phyloP scores from a whole-genome alignment of 495 filamentous ascomycete species.

The Aspergillus saccharolyticus region DNA sequence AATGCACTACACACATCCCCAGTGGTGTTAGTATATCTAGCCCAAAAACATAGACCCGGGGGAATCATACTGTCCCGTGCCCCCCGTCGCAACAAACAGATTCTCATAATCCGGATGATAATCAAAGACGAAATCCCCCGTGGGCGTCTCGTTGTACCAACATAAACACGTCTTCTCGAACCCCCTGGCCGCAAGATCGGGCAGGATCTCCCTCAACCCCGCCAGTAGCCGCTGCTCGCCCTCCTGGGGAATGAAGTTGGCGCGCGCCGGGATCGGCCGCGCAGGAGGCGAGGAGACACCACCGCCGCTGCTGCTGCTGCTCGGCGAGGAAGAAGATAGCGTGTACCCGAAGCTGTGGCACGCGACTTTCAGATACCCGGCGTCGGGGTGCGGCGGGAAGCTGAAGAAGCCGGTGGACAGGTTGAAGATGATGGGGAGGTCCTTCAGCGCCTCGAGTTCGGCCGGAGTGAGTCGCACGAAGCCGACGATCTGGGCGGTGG shows the following conservation, averaged over 20 bases:
- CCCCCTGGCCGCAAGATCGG: slow-evolving; percentile 51
- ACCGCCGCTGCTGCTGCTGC: no score
- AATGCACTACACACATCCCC: slow-evolving; percentile 26
- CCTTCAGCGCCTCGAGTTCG: slow-evolving; percentile 53
- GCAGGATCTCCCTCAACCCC: slow-evolving; percentile 54
- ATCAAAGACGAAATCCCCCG: slow-evolving; percentile 68
- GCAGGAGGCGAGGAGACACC: slow-evolving; percentile 25
- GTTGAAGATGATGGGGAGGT: slow-evolving; percentile 71
- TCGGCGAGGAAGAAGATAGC: slow-evolving; percentile 8
- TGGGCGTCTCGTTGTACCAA: slow-evolving; percentile 77
- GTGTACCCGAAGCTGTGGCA: slow-evolving; percentile 73
- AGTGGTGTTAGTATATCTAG: background rate
- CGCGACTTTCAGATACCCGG: slow-evolving; percentile 60
- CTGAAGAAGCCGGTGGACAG: slow-evolving; percentile 70
- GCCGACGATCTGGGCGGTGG: slow-evolving; percentile 68
- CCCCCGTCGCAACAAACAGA: slow-evolving; percentile 73
- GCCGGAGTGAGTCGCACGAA: slow-evolving; percentile 62
- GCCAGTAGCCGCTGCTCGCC: slow-evolving; percentile 41
- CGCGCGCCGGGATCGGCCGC: slow-evolving; percentile 20
- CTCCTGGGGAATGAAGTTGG: slow-evolving; percentile 38
- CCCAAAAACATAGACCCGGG: background rate
- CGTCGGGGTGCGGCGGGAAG: slow-evolving; percentile 55
- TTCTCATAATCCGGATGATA: slow-evolving; percentile 61
- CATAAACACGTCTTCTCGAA: slow-evolving; percentile 67
- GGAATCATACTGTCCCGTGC: slow-evolving; percentile 67